Evolutionary conservation across 768 basidiomycete species (phyloP), one percentile per base, ranked within the genome.

Genomic region (Leccinum fibrillosum): DNA sequence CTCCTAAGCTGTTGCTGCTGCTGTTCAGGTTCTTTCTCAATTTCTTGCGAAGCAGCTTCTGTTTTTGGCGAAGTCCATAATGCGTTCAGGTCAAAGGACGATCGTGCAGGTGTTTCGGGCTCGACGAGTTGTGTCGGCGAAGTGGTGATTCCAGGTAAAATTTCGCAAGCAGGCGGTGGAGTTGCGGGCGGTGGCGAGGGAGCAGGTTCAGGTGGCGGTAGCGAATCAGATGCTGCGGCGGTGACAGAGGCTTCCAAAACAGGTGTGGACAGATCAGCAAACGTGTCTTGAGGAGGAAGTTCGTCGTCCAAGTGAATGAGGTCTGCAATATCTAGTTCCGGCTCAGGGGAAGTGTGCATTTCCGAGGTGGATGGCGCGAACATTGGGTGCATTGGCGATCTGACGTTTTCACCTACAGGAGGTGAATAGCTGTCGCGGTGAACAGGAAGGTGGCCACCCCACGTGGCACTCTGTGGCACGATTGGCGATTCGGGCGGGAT

Each of bases 261-360:
- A 17, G 69, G 60, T 15, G 62, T 55, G 15, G 61, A 55, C 5
- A 62, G 30, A 49, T 69, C 65, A 50, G 60, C 52, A 54, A 69
- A 59, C 7, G 59, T 59, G 48, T 80, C 78, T 50, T 77, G 75
- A 52, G 67, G 64, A 30, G 56, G 26, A 19, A 75, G 70, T 55
- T 86, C 86, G 51, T 89, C 88, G 60, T 90, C 89, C 60, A 90
- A 82, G 69, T 90, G 89, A 59, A 90, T 89, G 62, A 90, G 75
- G 69, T 90, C 89, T 39, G 83, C 82, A 19, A 90, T 80, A 65
- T 89, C 86, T 52, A 90, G 68, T 72, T 90, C 88, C 32, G 82
- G 82, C 69, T 88, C 88, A 19, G 73, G 64, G 5, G 67, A 60
- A 28, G 66, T 67, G 55, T 62, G 71, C 32, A 74, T 68, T 60